Percentiles rank a stretch among this genome's conserved stretches.
Evolutionary conservation across 768 basidiomycete species (phyloP).

Genomic region (Sporobolomyces roseus): DNA sequence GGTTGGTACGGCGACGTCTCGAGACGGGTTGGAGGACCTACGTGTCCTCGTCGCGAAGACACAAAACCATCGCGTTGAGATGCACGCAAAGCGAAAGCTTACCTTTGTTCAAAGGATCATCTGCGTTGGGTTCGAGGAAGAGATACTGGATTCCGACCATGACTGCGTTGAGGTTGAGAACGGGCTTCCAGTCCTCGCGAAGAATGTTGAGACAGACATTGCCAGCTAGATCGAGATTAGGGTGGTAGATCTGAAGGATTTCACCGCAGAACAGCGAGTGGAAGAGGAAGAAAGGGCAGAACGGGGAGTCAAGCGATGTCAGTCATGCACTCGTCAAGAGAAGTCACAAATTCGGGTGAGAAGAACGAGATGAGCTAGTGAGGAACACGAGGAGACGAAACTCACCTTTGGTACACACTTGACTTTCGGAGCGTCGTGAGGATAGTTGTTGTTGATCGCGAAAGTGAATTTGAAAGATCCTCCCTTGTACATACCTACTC

Average conservation of each 20-base stretch:
- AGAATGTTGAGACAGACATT: slow-evolving; percentile 98
- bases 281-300: background rate
- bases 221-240: slow-evolving; percentile 95
- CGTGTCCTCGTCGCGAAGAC: too few species aligned
- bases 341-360: too few species aligned
- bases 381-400: slow-evolving; percentile 3
- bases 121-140: slow-evolving; percentile 97
- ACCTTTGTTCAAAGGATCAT: slow-evolving; percentile 99
- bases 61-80: too few species aligned
- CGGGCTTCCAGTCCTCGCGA: slow-evolving; percentile 99
- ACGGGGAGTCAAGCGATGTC: too few species aligned
- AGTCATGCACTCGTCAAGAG: too few species aligned
- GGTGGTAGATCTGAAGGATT: slow-evolving; percentile 99
- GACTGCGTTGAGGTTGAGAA: slow-evolving; percentile 92
- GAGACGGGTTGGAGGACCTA: too few species aligned
- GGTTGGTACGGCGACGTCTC: too few species aligned
- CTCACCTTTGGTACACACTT: slow-evolving; percentile 89
- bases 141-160: slow-evolving; percentile 98
- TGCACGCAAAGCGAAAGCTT: too few species aligned
- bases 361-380: too few species aligned
- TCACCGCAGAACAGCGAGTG: too few species aligned
- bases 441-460: slow-evolving; percentile 94
- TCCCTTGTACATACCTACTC: slow-evolving; percentile 92
- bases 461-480: slow-evolving; percentile 91
- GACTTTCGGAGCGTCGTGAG: slow-evolving; percentile 98